These are phyloP conservation scores for Rhododendron ovatum DNA, from an alignment of 148 eudicot genomes.

Conservation along the genomic window DNA sequence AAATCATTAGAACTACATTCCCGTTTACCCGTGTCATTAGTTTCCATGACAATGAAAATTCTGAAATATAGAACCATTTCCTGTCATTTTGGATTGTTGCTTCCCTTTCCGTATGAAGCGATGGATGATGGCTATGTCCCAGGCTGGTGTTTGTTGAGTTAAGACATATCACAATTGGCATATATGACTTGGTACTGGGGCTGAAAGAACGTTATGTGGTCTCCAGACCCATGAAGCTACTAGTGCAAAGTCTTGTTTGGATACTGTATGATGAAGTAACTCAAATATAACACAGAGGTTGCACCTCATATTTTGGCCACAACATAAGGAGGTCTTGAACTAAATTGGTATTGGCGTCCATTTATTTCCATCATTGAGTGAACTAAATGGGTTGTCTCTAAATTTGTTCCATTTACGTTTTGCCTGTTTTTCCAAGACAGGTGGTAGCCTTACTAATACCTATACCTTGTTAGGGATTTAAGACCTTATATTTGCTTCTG, in stretches of 20 bases:
- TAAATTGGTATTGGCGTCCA: too few relatives aligned
- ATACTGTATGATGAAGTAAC: too few relatives aligned
- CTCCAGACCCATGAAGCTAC: too few relatives aligned
- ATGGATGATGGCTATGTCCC: neutral
- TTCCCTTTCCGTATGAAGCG: neutral
- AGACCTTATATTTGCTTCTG: neutral
- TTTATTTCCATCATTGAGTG: neutral
- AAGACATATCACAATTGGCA: too few relatives aligned
- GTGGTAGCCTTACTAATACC: neutral
- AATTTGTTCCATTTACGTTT: neutral
- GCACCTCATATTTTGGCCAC: too few relatives aligned
- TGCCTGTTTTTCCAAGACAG: neutral
- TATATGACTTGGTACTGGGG: too few relatives aligned
- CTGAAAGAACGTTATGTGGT: too few relatives aligned
- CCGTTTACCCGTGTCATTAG: neutral
- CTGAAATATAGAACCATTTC: neutral
- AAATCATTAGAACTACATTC: neutral
- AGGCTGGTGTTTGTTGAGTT: neutral
- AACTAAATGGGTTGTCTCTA: neutral
- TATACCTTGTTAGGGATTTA: neutral
- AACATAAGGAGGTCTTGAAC: too few relatives aligned
- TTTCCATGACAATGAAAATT: neutral
- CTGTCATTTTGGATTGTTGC: neutral
- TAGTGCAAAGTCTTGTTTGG: too few relatives aligned
- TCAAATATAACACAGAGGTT: too few relatives aligned